Base-by-base conservation (phyloP, 2,329 filamentous ascomycete genomes). In the Remersonia thermophila region DNA sequence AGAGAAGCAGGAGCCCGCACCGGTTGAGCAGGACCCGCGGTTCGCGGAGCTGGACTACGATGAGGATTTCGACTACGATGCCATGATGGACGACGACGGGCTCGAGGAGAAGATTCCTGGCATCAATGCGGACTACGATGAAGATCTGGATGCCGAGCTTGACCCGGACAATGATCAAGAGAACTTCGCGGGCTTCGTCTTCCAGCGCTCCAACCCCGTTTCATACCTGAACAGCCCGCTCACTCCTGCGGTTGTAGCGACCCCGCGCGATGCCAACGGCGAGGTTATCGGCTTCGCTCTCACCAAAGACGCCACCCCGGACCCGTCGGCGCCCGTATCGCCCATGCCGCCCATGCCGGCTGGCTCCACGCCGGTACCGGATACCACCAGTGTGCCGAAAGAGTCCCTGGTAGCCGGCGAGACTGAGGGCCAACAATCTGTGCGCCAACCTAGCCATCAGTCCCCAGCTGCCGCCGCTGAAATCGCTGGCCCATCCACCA, bases 91-190 rank as follows among this genome's bases (percentile, higher is more conserved):
- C 18, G 74, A 78, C 34, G 77, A 73, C 45, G 75, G 69, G 0
- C 58, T 76, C 3, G 78, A 83, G 44, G 79, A 83, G 52, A 63
- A 63, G n/a, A 80, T 81, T 18, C 77, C 77, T 0, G 71, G 69
- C 3, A 59, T 68, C 15, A 61, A 73, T 50, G 62, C 48, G 48
- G 35, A 56, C 10, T 51, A 55, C 14, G 43, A 53, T 27, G 47
- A 51, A 17, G 48, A 52, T 25, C 47, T 50, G 10, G 53, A 50
- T 1, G 55, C 47, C 2, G 52, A 52, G 3, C 39, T 58, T 9
- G 67, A 72, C 37, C 67, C 66, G 0, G 64, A 71, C 39, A 63
- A 72, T 37, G 67, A 72, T 40, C 71, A 76, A 44, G 69, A 75
- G 44, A 75, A 74, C 41, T 77, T 76, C 51, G 65, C 71, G 5